Percentiles rank a stretch among this genome's conserved stretches.
Conservation (phyloP, 768 basidiomycete species). For the Termitomyces sp. region DNA sequence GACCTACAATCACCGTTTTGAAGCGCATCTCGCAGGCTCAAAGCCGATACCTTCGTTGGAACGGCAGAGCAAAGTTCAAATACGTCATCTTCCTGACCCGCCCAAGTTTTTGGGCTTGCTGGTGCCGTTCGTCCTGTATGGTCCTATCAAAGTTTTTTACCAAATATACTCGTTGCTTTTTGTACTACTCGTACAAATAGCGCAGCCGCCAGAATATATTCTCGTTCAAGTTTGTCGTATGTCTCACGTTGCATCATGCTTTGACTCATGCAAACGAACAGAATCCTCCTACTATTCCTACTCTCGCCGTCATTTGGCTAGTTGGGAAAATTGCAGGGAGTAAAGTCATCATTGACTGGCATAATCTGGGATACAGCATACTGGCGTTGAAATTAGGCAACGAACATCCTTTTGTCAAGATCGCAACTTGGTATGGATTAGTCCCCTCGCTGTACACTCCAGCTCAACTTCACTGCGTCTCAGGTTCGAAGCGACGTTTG, state of each 20-base stretch:
- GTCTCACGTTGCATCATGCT: neutral
- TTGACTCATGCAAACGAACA: constrained; percentile 21
- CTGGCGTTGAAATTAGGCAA: constrained; percentile 77
- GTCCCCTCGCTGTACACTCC: neutral
- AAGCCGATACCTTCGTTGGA: constrained; percentile 70
- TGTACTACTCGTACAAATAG: constrained; percentile 53
- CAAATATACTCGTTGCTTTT: constrained; percentile 62
- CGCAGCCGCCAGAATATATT: constrained; percentile 73
- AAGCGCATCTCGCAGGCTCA: constrained; percentile 47
- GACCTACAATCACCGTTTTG: neutral
- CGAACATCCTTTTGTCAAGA: constrained; percentile 58
- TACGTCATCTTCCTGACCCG: constrained; percentile 63
- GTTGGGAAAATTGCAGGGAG: constrained; percentile 62
- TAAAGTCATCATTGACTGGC: constrained; percentile 97
- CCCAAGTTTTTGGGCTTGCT: constrained; percentile 39
- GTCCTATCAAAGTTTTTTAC: constrained; percentile 73
- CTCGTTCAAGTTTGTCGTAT: constrained; percentile 75
- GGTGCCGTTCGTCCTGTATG: constrained; percentile 65
- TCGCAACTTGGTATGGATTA: constrained; percentile 64
- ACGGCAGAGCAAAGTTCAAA: constrained; percentile 54
- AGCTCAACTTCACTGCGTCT: neutral
- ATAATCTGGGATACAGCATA: constrained; percentile 94
- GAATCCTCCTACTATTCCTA: constrained; percentile 97
- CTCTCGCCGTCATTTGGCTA: constrained; percentile 79
- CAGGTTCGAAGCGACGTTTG: constrained; percentile 85